Evolutionary conservation across 2,329 filamentous ascomycete species (phyloP), one percentile per base, ranked within the genome.

Genomic region (Colletotrichum liaoningense): DNA sequence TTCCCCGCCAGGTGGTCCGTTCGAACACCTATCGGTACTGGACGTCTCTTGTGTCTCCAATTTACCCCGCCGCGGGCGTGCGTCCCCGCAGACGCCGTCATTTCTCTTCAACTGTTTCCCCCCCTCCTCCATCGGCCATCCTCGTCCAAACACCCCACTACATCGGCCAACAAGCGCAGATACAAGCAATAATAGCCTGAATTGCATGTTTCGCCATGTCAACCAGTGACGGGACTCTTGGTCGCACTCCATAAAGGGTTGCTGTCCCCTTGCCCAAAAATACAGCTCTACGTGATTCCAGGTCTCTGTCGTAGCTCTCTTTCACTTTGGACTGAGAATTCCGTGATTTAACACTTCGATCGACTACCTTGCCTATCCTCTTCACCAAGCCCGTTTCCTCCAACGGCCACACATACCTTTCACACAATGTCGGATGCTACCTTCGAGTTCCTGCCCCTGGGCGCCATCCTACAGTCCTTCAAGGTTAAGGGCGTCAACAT

Each of bases 391-490:
- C 12, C 28, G 14, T 19, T 52, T 9, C 54, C 12, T 16, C 46
- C 42, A 42, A 5, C 24, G 42, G n/a, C 28, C 56, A 24, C 49
- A 22, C n/a, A 58, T 63, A 30, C 49, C 30, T 30, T 49, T 42
- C 38, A 7, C 35, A 66, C 59, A 75, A 88, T 87, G 85, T 76
- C 85, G 54, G 81, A 88, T 80, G 84, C 87, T 49, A 81, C 88
- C 56, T 89, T 92, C 79, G 86, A 88, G 56, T 94, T 96, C 83
- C 86, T 96, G 74, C 92, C 93, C 28, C 87, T 94, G 63, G 94
- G 94, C 75, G 94, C 93, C 78, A 94, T 94, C 80, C 92, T 97
- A 80, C 92, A 98, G 81, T 90, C 93, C 79, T 93, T 98, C 86
- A 89, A 88, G 60, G 89, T 98, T 77, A 93, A 89, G 73, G 93